Conservation (phyloP, 306 rosid genomes). For the Quercus glauca region DNA sequence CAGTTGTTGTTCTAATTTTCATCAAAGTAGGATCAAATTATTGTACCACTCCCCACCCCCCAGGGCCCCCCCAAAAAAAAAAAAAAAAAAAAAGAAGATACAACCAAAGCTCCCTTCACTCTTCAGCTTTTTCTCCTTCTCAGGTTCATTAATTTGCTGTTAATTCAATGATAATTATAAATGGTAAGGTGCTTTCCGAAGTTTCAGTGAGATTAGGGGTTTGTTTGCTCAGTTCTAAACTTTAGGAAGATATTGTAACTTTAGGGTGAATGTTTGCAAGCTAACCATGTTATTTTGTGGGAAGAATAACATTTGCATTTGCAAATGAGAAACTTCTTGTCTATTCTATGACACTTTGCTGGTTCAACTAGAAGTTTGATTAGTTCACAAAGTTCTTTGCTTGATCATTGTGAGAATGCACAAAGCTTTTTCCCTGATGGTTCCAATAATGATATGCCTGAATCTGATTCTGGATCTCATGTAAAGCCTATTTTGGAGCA, state of each 20-base stretch:
- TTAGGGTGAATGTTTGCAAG: no score
- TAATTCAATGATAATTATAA: not conserved
- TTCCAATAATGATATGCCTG: conserved; percentile 21
- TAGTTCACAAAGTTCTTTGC: conserved; percentile 26
- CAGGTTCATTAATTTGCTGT: no score
- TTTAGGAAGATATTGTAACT: no score
- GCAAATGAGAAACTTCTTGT: conserved; percentile 4
- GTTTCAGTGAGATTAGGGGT: no score
- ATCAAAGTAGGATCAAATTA: no score
- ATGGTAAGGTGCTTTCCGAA: no score
- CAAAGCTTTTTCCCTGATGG: conserved; percentile 12
- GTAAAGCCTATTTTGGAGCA: conserved; percentile 30
- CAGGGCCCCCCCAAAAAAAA: no score
- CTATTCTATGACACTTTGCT: conserved; percentile 5
- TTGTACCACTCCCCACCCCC: no score
- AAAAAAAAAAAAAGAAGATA: no score
- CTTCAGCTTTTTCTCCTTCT: not conserved
- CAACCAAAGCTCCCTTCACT: not conserved
- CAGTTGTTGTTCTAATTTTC: no score
- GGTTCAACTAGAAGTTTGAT: conserved; percentile 32
- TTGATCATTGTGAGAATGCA: conserved; percentile 27
- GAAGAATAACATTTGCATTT: conserved; percentile 12
- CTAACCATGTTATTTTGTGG: not conserved
- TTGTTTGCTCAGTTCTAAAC: not conserved
- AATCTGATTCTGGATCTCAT: conserved; percentile 25